Evolutionary conservation across 179 eudicot species (phyloP), one percentile per base, ranked within the genome.

Genomic region (Spergularia azorica): DNA sequence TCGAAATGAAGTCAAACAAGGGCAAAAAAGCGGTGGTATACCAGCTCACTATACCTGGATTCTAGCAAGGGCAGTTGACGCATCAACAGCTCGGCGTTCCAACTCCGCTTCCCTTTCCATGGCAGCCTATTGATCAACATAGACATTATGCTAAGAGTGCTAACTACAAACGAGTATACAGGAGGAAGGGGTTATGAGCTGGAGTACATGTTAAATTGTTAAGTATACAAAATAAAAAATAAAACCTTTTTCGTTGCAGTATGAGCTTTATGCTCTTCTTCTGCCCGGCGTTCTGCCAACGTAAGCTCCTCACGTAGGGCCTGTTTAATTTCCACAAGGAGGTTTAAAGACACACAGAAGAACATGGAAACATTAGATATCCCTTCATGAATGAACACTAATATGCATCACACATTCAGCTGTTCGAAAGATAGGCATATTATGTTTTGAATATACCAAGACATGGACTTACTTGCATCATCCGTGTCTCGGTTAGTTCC

Each of bases 21-120:
- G 50, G 1, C 14, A 57, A 16, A 10, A 17, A 70, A 56, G 10
- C 21, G 26, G 43, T 52, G 71, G 70, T 48, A 48, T 9, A 67
- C 32, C 75, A 21, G 38, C 50, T 61, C 50, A 66, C 5, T 14
- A 66, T 86, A 93, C 99, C 99, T 95, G 99, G 73, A 74, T 85
- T 84, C 90, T 96, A 67, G 93, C 99, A 79, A 96, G 87, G 82
- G 97, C 95, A 70, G 98, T 86, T 59, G 98, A 92, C 32, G 99
- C 88, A 76, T 96, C 98, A 80, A 94, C 79, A 84, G 97, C 92
- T 81, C 94, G 89, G 70, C 90, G 99, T 88, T 96, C 99, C 81
- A 96, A 78, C 81, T 91, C 99, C 41, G 91, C 98, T 86, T 96
- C 97, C 83, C 99, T 94, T 83, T 96, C 98, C 97, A 94, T 94